Conservation (phyloP, 257 asterid genomes). For the Buddleja alternifolia region DNA sequence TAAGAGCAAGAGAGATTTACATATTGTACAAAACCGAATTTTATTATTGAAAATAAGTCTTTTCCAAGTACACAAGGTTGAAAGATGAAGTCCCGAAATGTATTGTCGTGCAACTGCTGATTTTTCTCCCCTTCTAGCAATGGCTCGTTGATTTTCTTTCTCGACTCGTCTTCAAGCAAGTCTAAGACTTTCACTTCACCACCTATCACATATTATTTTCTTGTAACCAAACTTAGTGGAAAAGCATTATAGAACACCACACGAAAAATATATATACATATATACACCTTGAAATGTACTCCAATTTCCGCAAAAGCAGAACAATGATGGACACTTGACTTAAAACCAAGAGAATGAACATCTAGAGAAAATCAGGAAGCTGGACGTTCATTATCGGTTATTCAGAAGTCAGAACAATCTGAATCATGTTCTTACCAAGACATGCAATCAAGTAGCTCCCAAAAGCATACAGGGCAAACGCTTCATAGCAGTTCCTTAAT, state of each 20-base stretch:
- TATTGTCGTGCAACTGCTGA: conserved; percentile 36
- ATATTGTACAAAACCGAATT: conserved; percentile 92
- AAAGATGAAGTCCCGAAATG: conserved; percentile 56
- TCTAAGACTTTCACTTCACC: conserved; percentile 68
- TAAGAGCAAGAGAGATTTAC: conserved; percentile 43
- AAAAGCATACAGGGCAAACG: conserved; percentile 89
- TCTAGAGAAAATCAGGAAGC: too few relatives aligned
- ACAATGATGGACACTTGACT: too few relatives aligned
- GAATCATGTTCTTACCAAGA: conserved; percentile 79
- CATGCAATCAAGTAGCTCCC: conserved; percentile 96
- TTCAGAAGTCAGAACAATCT: background rate
- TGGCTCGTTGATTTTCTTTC: conserved; percentile 55
- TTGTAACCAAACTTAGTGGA: conserved; percentile 1
- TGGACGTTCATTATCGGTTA: too few relatives aligned
- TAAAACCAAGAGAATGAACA: too few relatives aligned
- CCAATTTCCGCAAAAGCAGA: too few relatives aligned
- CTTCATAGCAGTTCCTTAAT: conserved; percentile 93
- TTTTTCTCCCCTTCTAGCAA: conserved; percentile 57
- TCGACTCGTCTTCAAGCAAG: conserved; percentile 74
- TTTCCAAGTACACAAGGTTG: conserved; percentile 68
- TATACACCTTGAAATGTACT: background rate
- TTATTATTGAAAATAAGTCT: conserved; percentile 70
- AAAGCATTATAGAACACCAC: background rate
- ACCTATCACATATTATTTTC: conserved; percentile 48
- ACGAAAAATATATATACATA: conserved; percentile 1